A percentile compares a stretch with the other conserved stretches of the same genome.
Evolutionary conservation across 306 rosid species (phyloP).

Genomic region (Elaeagnus macrophylla): DNA sequence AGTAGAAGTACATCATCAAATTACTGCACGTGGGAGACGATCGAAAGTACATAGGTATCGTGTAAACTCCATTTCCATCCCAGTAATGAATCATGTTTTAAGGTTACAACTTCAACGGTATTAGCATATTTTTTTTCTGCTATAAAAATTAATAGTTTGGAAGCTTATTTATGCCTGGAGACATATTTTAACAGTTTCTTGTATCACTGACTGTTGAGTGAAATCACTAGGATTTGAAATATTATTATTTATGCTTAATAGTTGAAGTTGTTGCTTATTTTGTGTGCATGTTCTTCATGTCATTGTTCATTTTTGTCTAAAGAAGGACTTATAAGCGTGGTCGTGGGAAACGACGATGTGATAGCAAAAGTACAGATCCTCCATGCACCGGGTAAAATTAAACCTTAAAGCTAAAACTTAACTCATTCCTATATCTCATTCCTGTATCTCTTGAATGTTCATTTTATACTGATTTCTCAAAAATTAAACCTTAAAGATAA

Average conservation of each 20-base stretch:
- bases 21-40: constrained; percentile 65
- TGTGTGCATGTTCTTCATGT: constrained; percentile 1
- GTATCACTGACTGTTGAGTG: too few relatives aligned
- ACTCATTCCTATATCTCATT: not conserved
- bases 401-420: not conserved
- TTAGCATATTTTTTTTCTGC: too few relatives aligned
- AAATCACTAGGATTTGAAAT: not conserved
- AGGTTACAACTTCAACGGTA: not conserved
- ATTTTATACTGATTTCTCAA: not conserved
- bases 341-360: constrained; percentile 47
- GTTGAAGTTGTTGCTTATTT: constrained; percentile 3
- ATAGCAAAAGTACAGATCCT: constrained; percentile 59
- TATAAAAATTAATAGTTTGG: too few relatives aligned
- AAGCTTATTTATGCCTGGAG: too few relatives aligned
- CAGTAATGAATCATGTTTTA: not conserved
- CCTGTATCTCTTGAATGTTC: not conserved
- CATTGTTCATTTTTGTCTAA: constrained; percentile 26
- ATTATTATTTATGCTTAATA: not conserved
- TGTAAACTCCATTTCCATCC: not conserved
- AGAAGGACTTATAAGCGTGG: constrained; percentile 61
- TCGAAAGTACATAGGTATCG: constrained; percentile 68
- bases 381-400: constrained; percentile 85
- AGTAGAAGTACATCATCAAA: constrained; percentile 73
- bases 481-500: too few relatives aligned
- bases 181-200: too few relatives aligned